phyloP scores from a whole-genome alignment of 352 stramenopile species.

The Globisporangium spiculum region DNA sequence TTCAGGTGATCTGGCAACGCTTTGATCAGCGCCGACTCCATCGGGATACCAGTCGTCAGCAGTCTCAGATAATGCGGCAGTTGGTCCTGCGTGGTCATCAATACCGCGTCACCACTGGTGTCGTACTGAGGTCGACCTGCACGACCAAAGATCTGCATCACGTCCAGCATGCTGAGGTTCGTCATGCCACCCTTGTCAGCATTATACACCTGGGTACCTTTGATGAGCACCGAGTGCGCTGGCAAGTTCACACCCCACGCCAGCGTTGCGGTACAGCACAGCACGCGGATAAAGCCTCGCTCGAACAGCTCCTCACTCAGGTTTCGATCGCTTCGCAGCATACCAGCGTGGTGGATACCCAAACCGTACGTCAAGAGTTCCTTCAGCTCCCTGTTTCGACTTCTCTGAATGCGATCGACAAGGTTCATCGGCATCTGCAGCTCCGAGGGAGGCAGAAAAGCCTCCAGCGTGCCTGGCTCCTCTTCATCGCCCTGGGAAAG shows the following conservation, averaged over 20 bases:
- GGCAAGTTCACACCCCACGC: slow-evolving; percentile 99
- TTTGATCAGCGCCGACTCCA: slow-evolving; percentile 98
- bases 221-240: slow-evolving; percentile 99
- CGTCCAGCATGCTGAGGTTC: slow-evolving; percentile 98
- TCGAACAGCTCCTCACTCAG: slow-evolving; percentile 98
- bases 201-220: slow-evolving; percentile 99
- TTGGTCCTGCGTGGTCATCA: slow-evolving; percentile 97
- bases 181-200: slow-evolving; percentile 97
- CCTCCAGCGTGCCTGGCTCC: slow-evolving; percentile 46
- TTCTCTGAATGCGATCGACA: slow-evolving; percentile 87
- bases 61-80: slow-evolving; percentile 94
- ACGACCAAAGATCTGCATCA: slow-evolving; percentile 99
- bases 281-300: slow-evolving; percentile 94
- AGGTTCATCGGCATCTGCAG: slow-evolving; percentile 55
- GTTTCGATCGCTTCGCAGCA: slow-evolving; percentile 93
- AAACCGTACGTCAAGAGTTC: slow-evolving; percentile 94
- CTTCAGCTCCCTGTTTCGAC: slow-evolving; percentile 93
- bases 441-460: slow-evolving; percentile 55
- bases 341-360: slow-evolving; percentile 98
- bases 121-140: slow-evolving; percentile 99
- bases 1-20: slow-evolving; percentile 99
- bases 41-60: slow-evolving; percentile 95
- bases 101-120: slow-evolving; percentile 95
- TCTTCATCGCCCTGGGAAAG: slow-evolving; percentile 72
- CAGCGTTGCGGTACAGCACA: slow-evolving; percentile 99